Percentiles rank a stretch among this genome's conserved stretches.
These are phyloP conservation scores for Ceratopteris richardii DNA, from an alignment of 75 land plant species.

Conservation along the genomic window DNA sequence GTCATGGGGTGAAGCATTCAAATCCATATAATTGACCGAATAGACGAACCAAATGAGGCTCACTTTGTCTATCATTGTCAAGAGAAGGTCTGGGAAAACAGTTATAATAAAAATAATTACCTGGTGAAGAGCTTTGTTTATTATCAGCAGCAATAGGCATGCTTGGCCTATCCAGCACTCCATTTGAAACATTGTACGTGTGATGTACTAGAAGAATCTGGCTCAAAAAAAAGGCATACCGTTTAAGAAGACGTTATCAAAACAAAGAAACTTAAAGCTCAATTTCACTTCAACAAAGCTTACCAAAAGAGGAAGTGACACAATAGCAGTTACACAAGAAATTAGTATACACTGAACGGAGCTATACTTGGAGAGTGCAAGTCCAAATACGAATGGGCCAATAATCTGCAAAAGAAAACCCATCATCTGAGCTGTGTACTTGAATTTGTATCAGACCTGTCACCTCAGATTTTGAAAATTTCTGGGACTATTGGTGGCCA, in stretches of 20 bases:
- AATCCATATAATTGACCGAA: no score
- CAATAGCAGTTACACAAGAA: constrained; percentile 20
- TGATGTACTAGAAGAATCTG: constrained; percentile 11
- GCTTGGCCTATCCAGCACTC: constrained; percentile 18
- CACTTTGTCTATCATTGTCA: no score
- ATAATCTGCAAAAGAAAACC: constrained; percentile 21
- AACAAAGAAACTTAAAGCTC: no score
- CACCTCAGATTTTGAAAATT: no score
- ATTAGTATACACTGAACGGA: constrained; percentile 16
- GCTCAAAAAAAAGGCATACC: constrained; percentile 3
- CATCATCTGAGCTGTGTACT: neutral
- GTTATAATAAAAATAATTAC: neutral
- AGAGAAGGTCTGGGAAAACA: no score
- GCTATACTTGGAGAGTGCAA: constrained; percentile 25
- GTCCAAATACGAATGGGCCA: constrained; percentile 33
- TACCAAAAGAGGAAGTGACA: constrained; percentile 33
- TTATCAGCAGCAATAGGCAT: neutral
- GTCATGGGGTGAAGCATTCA: no score
- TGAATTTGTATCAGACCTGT: no score
- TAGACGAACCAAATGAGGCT: no score
- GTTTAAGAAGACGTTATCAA: no score
- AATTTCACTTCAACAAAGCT: neutral
- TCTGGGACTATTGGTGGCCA: neutral
- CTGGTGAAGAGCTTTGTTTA: neutral
- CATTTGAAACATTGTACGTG: constrained; percentile 14